phyloP scores from a whole-genome alignment of 805 yeast species.

The Saccharomycodes ludwigii region DNA sequence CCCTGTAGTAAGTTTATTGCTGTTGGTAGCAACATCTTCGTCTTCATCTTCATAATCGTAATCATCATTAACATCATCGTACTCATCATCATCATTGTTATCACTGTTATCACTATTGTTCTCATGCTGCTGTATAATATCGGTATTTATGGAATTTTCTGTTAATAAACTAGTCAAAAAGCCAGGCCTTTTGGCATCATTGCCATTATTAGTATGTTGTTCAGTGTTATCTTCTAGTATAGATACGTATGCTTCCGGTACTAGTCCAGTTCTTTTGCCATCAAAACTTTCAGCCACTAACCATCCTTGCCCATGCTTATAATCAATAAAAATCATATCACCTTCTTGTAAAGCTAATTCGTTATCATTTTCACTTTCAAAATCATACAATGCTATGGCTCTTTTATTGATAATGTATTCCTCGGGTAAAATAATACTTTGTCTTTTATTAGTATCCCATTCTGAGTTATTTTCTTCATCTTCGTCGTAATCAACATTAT shows the following conservation, averaged over 20 bases:
- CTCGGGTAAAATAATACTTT: conserved; percentile 22
- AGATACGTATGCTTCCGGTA: conserved; percentile 90
- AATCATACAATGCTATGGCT: conserved; percentile 84
- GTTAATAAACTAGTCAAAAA: too few species aligned
- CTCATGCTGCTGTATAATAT: too few species aligned
- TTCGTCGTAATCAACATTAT: conserved; percentile 11
- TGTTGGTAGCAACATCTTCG: conserved; percentile 29
- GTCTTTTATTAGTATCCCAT: conserved; percentile 12
- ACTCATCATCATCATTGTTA: conserved; percentile 15
- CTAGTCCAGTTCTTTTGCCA: conserved; percentile 55
- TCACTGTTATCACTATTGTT: conserved; percentile 14
- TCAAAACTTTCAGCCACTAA: conserved; percentile 62
- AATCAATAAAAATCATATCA: conserved; percentile 72
- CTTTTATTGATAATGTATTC: conserved; percentile 32
- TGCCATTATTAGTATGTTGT: conserved; percentile 8
- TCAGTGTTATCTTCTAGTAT: conserved; percentile 16
- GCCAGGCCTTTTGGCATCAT: too few species aligned
- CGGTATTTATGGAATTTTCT: too few species aligned
- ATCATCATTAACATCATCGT: too few species aligned
- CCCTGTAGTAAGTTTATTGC: too few species aligned
- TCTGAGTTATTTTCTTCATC: conserved; percentile 12
- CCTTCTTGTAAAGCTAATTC: conserved; percentile 72
- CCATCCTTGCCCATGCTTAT: conserved; percentile 98
- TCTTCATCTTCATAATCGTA: conserved; percentile 23
- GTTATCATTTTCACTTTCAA: conserved; percentile 87